These are phyloP conservation scores for Brassica nigra DNA, from an alignment of 345 rosid species.

Conservation along the genomic window DNA sequence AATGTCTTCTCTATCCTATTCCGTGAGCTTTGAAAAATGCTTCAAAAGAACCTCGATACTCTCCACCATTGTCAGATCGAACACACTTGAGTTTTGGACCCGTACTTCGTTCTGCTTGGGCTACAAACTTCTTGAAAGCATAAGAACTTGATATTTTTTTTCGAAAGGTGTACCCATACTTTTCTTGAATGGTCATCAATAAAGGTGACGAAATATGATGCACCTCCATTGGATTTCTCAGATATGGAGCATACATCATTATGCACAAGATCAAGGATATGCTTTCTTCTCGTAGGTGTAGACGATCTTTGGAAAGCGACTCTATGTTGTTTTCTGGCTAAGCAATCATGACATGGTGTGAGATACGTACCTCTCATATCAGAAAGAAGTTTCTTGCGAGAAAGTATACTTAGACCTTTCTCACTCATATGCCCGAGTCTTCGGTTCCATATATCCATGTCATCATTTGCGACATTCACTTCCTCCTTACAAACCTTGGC, in stretches of 20 bases:
- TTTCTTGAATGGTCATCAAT: neutral
- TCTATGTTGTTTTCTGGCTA: neutral
- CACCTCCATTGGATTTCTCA: neutral
- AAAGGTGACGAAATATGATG: neutral
- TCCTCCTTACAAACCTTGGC: neutral
- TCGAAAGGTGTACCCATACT: neutral
- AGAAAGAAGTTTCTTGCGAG: neutral
- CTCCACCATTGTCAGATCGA: neutral
- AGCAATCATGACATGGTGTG: neutral
- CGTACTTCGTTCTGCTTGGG: neutral
- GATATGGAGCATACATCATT: neutral
- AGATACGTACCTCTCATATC: neutral
- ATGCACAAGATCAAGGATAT: neutral
- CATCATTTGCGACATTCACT: neutral
- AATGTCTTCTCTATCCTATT: neutral
- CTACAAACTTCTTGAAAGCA: neutral
- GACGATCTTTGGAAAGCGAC: neutral
- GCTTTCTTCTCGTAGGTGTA: neutral
- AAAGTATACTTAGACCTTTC: neutral
- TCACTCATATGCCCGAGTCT: neutral
- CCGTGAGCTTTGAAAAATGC: neutral
- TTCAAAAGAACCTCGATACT: neutral
- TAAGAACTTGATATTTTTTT: neutral
- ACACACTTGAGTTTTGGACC: neutral
- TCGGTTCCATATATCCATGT: neutral